These are phyloP conservation scores for Millerozyma miso DNA, from an alignment of 805 yeast genomes.

Conservation along the genomic window DNA sequence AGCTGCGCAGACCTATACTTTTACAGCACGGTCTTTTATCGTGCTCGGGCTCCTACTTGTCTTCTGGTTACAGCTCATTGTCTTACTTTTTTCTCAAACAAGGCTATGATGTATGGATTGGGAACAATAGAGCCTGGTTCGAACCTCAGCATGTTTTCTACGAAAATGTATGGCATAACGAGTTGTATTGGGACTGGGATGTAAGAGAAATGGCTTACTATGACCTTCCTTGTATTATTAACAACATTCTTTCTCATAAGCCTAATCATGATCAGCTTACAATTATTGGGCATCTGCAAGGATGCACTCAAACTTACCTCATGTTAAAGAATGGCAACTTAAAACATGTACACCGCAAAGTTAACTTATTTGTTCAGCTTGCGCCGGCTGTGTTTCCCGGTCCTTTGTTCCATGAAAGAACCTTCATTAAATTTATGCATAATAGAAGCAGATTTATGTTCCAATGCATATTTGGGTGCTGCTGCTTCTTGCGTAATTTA, in stretches of 20 bases:
- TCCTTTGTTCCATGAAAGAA: conserved; percentile 55
- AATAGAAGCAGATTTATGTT: conserved; percentile 40
- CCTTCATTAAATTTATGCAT: conserved; percentile 62
- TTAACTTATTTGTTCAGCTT: conserved; percentile 68
- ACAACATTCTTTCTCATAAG: conserved; percentile 47
- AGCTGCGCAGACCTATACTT: conserved; percentile 56
- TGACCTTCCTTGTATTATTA: conserved; percentile 73
- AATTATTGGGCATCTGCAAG: conserved; percentile 85
- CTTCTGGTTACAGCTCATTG: conserved; percentile 76
- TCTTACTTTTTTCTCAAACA: conserved; percentile 50
- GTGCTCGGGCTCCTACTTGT: conserved; percentile 79
- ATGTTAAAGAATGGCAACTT: conserved; percentile 48
- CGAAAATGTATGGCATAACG: conserved; percentile 33
- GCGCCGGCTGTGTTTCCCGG: conserved; percentile 96
- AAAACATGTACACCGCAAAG: conserved; percentile 40
- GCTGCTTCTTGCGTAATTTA: conserved; percentile 76
- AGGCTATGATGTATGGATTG: conserved; percentile 88
- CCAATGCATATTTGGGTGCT: conserved; percentile 64
- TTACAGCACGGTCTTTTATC: conserved; percentile 85
- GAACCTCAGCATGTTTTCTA: conserved; percentile 53
- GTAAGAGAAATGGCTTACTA: conserved; percentile 72
- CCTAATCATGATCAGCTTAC: conserved; percentile 46
- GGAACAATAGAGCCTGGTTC: conserved; percentile 87
- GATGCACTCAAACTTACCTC: conserved; percentile 80
- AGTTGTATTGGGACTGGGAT: conserved; percentile 90